Percentiles rank a stretch among this genome's conserved stretches.
Evolutionary conservation across 2,329 filamentous ascomycete species (phyloP).

Genomic region (Hymenotorrendiella dingleyae): DNA sequence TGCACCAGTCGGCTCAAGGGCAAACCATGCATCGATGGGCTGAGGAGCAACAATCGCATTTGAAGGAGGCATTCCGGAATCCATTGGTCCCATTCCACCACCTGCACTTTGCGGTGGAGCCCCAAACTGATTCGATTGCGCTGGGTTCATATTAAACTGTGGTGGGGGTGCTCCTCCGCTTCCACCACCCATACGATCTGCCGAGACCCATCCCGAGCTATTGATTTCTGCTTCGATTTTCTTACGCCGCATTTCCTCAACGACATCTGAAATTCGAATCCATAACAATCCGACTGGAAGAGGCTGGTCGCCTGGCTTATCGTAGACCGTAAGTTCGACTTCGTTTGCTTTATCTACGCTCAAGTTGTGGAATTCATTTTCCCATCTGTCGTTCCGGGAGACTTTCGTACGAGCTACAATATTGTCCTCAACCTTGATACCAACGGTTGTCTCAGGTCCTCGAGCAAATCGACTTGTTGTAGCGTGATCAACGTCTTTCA

Average conservation of each 20-base stretch:
- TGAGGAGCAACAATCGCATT: slow-evolving; percentile 35
- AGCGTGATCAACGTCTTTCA: slow-evolving; percentile 92
- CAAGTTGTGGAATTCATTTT: slow-evolving; percentile 83
- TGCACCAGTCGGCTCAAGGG: slow-evolving; percentile 85
- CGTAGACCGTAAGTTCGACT: slow-evolving; percentile 95
- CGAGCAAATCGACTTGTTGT: slow-evolving; percentile 77
- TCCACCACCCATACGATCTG: slow-evolving; percentile 80
- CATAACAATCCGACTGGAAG: slow-evolving; percentile 92
- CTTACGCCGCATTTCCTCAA: slow-evolving; percentile 94
- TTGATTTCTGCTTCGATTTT: slow-evolving; percentile 95
- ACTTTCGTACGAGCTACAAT: slow-evolving; percentile 83
- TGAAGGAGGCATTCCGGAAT: slow-evolving; percentile 20
- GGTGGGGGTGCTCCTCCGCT: slow-evolving; percentile 37
- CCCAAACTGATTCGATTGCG: slow-evolving; percentile 39
- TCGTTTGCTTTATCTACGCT: slow-evolving; percentile 98
- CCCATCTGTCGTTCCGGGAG: slow-evolving; percentile 84
- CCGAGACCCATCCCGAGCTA: slow-evolving; percentile 92
- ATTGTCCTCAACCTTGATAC: slow-evolving; percentile 93
- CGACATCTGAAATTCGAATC: slow-evolving; percentile 94
- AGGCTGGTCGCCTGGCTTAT: slow-evolving; percentile 85
- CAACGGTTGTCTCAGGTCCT: slow-evolving; percentile 90
- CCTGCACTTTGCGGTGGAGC: slow-evolving; percentile 37
- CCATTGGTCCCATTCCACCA: slow-evolving; percentile 21
- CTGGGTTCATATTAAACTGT: slow-evolving; percentile 54
- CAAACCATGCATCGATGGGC: slow-evolving; percentile 92